Base-by-base conservation (phyloP, 1,284 basidiomycete species). In the Taiwanofungus camphoratus region DNA sequence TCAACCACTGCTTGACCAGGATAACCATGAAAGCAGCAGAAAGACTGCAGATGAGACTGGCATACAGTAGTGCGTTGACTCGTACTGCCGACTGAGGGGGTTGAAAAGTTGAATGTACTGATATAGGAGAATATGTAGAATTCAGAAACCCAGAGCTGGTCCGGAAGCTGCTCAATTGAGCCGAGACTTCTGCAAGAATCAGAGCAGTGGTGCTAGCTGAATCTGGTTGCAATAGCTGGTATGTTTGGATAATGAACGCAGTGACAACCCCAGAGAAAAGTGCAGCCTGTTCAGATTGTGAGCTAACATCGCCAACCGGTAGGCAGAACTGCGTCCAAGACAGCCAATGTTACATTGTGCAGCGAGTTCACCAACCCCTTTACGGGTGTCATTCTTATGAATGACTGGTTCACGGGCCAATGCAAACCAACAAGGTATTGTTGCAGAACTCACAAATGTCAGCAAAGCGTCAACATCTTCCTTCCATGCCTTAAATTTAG, bases 261-360 rank as follows among this genome's bases (percentile, higher is more conserved):
- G 56, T 57, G 13, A 57, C 31, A 4, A 55, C 55, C 3, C 53
- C 56, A 12, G 56, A 55, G 48, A 57, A 56, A 2, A 58, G 46
- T 41, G 53, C 56, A 11, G 55, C 49, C 55, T 56, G 26, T n/a
- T n/a, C n/a, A n/a, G n/a, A n/a, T n/a, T n/a, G n/a, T n/a, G n/a
- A n/a, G n/a, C n/a, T n/a, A n/a, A n/a, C n/a, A n/a, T n/a, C n/a
- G n/a, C n/a, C n/a, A n/a, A n/a, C n/a, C n/a, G n/a, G n/a, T n/a
- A n/a, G n/a, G n/a, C n/a, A n/a, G n/a, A n/a, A n/a, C n/a, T n/a
- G n/a, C n/a, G n/a, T n/a, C n/a, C n/a, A n/a, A n/a, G n/a, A n/a
- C n/a, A n/a, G n/a, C n/a, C n/a, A n/a, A n/a, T n/a, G n/a, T n/a
- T n/a, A n/a, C n/a, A n/a, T n/a, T n/a, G n/a, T n/a, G n/a, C n/a